Percentiles rank a stretch among this genome's conserved stretches.
These are phyloP conservation scores for Aspergillus sp. DNA, from an alignment of 2,329 filamentous ascomycete species.

Conservation along the genomic window DNA sequence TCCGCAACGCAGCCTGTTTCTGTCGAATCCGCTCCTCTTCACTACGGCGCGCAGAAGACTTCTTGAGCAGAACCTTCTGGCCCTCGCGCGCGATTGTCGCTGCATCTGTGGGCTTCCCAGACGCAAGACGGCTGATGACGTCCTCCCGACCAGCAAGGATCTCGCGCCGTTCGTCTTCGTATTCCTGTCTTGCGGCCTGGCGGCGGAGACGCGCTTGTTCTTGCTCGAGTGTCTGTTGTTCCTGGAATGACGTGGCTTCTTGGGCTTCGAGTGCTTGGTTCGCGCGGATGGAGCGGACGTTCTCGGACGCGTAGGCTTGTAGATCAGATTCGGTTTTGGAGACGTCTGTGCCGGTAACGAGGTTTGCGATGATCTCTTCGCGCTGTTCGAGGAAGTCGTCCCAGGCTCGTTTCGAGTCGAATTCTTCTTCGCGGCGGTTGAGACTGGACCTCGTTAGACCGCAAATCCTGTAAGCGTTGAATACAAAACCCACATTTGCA, in stretches of 20 bases:
- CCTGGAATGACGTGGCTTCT: conserved; percentile 42
- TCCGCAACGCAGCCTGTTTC: conserved; percentile 38
- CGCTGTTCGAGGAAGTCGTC: conserved; percentile 94
- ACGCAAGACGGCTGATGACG: conserved; percentile 63
- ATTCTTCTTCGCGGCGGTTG: conserved; percentile 85
- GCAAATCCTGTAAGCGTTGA: background rate
- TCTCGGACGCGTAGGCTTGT: conserved; percentile 65
- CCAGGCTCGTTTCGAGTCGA: conserved; percentile 72
- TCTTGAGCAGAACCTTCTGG: conserved; percentile 61
- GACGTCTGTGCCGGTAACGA: conserved; percentile 65
- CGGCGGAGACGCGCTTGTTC: conserved; percentile 60
- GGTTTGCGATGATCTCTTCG: conserved; percentile 81
- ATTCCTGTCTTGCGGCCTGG: conserved; percentile 58
- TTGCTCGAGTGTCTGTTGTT: conserved; percentile 52
- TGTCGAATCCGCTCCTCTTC: conserved; percentile 43
- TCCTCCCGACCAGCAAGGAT: conserved; percentile 59
- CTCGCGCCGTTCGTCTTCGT: conserved; percentile 62
- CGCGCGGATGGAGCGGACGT: conserved; percentile 52
- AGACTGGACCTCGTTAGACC: conserved; percentile 50
- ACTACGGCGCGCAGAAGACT: conserved; percentile 56
- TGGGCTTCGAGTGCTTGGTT: conserved; percentile 44
- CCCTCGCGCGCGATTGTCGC: conserved; percentile 48
- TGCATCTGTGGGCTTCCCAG: conserved; percentile 54
- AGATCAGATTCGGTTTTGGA: conserved; percentile 57
- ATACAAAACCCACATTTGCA: conserved; percentile 42